Evolutionary conservation across 345 rosid species (phyloP).

Genomic region (Populus ilicifolia): DNA sequence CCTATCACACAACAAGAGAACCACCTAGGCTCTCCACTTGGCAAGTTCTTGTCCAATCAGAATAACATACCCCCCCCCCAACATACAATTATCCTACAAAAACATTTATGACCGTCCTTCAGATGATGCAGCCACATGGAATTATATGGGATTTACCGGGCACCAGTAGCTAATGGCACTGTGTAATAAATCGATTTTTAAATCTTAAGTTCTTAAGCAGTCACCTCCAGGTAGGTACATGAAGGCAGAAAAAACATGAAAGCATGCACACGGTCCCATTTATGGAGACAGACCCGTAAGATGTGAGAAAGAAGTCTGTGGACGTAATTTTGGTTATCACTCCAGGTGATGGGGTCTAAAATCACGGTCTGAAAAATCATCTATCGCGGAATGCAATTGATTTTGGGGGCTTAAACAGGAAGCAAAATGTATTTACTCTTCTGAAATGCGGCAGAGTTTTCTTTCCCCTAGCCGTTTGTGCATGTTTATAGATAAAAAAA

Average conservation of each 20-base stretch:
- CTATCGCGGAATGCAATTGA: background rate
- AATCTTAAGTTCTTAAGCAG: background rate
- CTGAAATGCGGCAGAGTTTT: background rate
- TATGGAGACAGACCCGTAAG: background rate
- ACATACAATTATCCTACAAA: background rate
- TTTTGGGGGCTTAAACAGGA: background rate
- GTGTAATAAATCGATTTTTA: too few relatives aligned
- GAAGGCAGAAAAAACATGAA: background rate
- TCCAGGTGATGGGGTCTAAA: background rate
- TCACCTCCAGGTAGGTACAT: background rate
- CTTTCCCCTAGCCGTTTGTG: background rate
- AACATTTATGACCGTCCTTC: background rate
- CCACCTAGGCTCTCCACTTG: background rate
- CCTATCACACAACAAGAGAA: background rate
- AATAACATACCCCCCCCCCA: background rate
- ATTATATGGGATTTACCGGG: background rate
- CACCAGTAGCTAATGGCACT: background rate
- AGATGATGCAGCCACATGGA: background rate
- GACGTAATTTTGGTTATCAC: background rate
- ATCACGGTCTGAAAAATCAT: background rate
- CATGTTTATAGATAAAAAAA: background rate
- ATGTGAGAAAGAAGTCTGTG: conserved; percentile 3
- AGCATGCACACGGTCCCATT: conserved; percentile 9
- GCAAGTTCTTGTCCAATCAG: background rate
- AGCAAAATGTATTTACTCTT: background rate